phyloP scores from a whole-genome alignment of 2,329 filamentous ascomycete species.

The Pyricularia sp. region DNA sequence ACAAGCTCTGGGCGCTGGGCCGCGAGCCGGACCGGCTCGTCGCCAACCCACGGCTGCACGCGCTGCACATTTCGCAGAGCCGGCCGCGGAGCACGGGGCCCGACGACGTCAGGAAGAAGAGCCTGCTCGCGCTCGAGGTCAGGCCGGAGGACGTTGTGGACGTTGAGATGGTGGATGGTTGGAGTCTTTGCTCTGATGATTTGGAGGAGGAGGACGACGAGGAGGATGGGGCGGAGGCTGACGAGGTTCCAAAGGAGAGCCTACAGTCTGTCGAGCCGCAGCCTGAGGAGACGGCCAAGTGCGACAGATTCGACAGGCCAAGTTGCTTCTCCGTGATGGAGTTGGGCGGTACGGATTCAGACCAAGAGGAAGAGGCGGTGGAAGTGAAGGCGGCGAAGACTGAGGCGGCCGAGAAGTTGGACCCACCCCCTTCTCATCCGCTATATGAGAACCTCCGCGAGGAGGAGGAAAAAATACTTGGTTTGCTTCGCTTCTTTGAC shows the following conservation, averaged over 20 bases:
- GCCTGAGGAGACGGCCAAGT: too few relatives aligned
- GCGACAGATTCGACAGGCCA: too few relatives aligned
- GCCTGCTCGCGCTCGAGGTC: conserved; percentile 1
- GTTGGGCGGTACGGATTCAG: too few relatives aligned
- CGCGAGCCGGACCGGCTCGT: not conserved
- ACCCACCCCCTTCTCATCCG: too few relatives aligned
- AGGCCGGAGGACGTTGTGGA: not conserved
- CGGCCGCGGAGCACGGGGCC: not conserved
- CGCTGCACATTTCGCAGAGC: not conserved
- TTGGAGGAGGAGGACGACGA: not conserved
- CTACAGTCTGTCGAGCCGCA: too few relatives aligned
- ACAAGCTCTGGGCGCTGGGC: not conserved
- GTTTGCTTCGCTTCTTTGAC: too few relatives aligned
- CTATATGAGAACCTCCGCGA: too few relatives aligned
- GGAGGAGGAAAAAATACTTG: too few relatives aligned
- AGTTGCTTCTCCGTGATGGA: too few relatives aligned
- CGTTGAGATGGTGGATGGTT: conserved; percentile 2
- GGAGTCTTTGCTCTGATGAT: not conserved
- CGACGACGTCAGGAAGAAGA: not conserved
- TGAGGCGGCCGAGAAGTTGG: too few relatives aligned
- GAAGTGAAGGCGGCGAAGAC: too few relatives aligned
- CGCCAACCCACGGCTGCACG: not conserved
- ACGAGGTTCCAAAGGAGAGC: not conserved
- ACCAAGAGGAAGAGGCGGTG: too few relatives aligned
- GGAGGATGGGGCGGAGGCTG: not conserved